phyloP scores from a whole-genome alignment of 2,329 filamentous ascomycete genomes.

The Ceratocystis huliohia region DNA sequence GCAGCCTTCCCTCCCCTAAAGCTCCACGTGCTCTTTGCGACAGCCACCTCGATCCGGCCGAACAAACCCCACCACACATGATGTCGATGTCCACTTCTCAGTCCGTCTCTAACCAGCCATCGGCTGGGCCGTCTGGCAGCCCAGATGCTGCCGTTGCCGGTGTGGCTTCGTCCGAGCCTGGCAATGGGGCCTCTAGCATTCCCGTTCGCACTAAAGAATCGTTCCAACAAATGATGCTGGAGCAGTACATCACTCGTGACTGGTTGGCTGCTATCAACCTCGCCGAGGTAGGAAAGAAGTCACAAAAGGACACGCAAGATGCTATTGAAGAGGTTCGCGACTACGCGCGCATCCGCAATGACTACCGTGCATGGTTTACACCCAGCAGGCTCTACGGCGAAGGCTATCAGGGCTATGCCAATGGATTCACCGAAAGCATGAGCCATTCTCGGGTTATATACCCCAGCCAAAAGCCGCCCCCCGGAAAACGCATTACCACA shows the following conservation, averaged over 20 bases:
- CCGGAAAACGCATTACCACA: constrained; percentile 62
- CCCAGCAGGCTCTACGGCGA: constrained; percentile 49
- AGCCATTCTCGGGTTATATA: constrained; percentile 63
- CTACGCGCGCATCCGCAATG: constrained; percentile 48
- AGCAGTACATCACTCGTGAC: constrained; percentile 43
- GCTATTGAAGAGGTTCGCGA: constrained; percentile 57
- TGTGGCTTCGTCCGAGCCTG: constrained; percentile 23
- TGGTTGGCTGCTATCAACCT: constrained; percentile 42
- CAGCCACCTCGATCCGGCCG: constrained; percentile 23
- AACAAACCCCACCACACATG: neutral
- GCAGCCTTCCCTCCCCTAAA: neutral
- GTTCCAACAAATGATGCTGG: constrained; percentile 41
- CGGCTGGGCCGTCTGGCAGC: neutral
- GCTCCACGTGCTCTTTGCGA: constrained; percentile 22
- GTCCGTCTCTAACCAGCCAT: constrained; percentile 3
- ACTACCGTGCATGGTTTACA: constrained; percentile 44
- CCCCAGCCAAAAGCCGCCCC: constrained; percentile 60
- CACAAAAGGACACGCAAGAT: constrained; percentile 45
- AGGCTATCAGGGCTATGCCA: constrained; percentile 82
- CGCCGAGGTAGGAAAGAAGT: constrained; percentile 39
- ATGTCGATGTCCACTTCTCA: constrained; percentile 15
- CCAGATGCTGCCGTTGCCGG: constrained; percentile 24
- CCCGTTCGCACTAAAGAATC: constrained; percentile 43
- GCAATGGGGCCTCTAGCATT: constrained; percentile 24
- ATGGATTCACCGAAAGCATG: constrained; percentile 64